A percentile compares a stretch with the other conserved stretches of the same genome.
Evolutionary conservation across 352 stramenopile species (phyloP).

Genomic region (Paralagenidium karlingii): DNA sequence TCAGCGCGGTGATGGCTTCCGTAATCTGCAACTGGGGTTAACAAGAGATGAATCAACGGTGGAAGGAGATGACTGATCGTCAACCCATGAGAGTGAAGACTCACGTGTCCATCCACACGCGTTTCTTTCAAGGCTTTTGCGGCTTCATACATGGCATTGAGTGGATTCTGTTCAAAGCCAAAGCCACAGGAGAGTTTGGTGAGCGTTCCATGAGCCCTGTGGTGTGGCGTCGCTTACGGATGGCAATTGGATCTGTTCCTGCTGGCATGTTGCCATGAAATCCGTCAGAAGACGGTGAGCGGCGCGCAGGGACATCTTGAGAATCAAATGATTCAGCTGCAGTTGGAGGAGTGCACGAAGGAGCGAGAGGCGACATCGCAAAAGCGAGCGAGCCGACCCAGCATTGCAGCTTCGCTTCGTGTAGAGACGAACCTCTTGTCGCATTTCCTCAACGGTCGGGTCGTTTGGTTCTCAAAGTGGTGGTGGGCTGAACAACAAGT

Average conservation of each 20-base stretch:
- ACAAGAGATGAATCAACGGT: neutral
- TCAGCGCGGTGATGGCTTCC: neutral
- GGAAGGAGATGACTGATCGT: neutral
- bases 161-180: slow-evolving; percentile 13
- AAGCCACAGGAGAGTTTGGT: neutral
- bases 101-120: neutral
- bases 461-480: no score
- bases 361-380: no score
- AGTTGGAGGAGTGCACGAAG: no score
- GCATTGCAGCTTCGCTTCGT: no score
- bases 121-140: slow-evolving; percentile 27
- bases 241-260: slow-evolving; percentile 37
- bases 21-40: neutral
- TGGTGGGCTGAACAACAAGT: no score
- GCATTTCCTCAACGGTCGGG: no score
- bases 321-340: no score
- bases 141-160: slow-evolving; percentile 20
- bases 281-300: slow-evolving; percentile 44
- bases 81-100: neutral
- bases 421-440: no score
- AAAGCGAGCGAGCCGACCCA: no score
- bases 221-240: no score
- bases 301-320: slow-evolving; percentile 52
- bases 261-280: slow-evolving; percentile 45
- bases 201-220: neutral